These are phyloP conservation scores for Rubia occidens DNA, from an alignment of 305 asterid species.

Conservation along the genomic window DNA sequence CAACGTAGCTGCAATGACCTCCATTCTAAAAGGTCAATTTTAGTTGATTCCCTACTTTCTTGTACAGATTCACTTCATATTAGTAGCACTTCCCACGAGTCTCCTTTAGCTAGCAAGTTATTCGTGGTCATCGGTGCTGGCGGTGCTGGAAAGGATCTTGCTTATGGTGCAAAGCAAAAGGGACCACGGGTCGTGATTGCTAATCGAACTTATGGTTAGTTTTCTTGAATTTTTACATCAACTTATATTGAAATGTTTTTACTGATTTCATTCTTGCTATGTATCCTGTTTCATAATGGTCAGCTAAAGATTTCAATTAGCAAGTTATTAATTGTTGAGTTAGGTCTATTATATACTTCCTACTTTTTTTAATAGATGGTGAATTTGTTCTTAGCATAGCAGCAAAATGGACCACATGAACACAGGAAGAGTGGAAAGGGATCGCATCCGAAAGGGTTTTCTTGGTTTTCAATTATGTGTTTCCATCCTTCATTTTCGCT, in stretches of 20 bases:
- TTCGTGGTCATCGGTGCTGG: conserved; percentile 94
- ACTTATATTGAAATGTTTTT: background rate
- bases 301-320: background rate
- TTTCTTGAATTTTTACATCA: background rate
- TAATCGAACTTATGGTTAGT: conserved; percentile 86
- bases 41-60: conserved; percentile 17
- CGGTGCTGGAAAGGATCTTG: conserved; percentile 94
- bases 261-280: background rate
- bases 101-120: conserved; percentile 72
- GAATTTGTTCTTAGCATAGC: background rate
- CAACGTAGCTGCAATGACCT: conserved; percentile 12
- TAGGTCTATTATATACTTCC: background rate
- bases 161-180: conserved; percentile 90
- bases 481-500: background rate
- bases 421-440: background rate
- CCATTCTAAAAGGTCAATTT: conserved; percentile 6
- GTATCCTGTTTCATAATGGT: background rate
- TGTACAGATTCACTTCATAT: conserved; percentile 33
- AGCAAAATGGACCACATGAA: background rate
- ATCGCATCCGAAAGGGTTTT: background rate
- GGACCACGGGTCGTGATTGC: conserved; percentile 90
- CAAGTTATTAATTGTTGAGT: background rate
- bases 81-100: conserved; percentile 24
- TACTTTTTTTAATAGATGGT: background rate
- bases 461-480: background rate